Evolutionary conservation across 2,329 filamentous ascomycete genomes (phyloP), one percentile per base, ranked within the genome.

Genomic region (Graphiopsis chlorocephala): DNA sequence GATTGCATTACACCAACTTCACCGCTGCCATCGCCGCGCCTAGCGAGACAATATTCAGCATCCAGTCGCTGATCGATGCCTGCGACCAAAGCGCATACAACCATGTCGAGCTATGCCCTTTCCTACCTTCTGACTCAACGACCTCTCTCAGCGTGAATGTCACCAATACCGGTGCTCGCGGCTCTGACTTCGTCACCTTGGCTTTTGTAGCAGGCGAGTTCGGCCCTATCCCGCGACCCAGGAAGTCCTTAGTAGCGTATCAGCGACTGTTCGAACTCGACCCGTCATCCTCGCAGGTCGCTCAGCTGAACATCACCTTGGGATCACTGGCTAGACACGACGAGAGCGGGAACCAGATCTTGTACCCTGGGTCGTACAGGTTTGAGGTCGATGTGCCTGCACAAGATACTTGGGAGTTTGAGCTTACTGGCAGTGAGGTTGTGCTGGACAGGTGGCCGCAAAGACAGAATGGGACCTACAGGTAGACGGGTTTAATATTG

Each of bases 1-100:
- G 79, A 1, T 64, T 80, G 6, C 79, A 80, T 71, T 81, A 81
- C 65, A 80, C 79, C 0, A 78, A 72, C 10, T 81, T 81, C 69
- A 67, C 68, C 68, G 47, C 64, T 28, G 53, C 58, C 33, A 66
- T 67, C 61, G 65, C 31, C 15, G 23, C 52, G 3, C 52, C 60
- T 15, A 28, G 35, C 28, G 67, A 64, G 17, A 28, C 56, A 15
- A 20, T 33, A 4, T 62, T 74, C 65, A 68, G 78, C 42, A 80
- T 80, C 61, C 69, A 68, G 1, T 64, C 73, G 1, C 70, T 80
- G 7, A 66, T 78, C 15, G 71, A 35, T 66, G 73, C 17, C 70
- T 77, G 45, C 38, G 67, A 2, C 66, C 67, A 48, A 69, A 73
- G 47, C 48, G 17, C 48, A n/a, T 17, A 45, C 33, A 55, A 58